phyloP scores from a whole-genome alignment of 371 early-diverging fungal genomes.

The Mucor irregularis region DNA sequence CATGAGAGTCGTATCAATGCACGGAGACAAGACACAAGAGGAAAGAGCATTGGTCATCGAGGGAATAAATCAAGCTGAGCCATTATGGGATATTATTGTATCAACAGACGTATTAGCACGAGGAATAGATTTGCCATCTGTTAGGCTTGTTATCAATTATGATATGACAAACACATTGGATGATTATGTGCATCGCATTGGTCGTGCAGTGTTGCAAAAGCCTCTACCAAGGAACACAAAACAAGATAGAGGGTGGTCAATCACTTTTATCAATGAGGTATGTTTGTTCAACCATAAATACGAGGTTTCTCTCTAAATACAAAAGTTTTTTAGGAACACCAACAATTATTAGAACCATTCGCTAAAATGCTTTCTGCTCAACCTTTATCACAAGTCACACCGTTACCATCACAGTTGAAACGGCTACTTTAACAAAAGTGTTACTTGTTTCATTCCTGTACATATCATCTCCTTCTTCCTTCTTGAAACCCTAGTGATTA shows the following conservation, averaged over 20 bases:
- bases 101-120: constrained; percentile 60
- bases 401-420: constrained; percentile 54
- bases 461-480: too few species aligned
- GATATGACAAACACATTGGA: constrained; percentile 61
- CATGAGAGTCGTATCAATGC: constrained; percentile 48
- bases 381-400: constrained; percentile 50
- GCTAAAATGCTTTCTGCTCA: constrained; percentile 47
- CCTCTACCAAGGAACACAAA: constrained; percentile 21
- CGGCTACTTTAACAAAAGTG: background rate
- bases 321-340: constrained; percentile 50
- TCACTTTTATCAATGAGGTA: constrained; percentile 64
- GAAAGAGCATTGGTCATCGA: constrained; percentile 43
- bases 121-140: constrained; percentile 52
- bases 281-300: too few species aligned
- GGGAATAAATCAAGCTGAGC: constrained; percentile 33
- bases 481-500: too few species aligned
- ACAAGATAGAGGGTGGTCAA: constrained; percentile 45
- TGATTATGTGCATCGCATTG: constrained; percentile 63
- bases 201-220: constrained; percentile 48
- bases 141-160: constrained; percentile 58
- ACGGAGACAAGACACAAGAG: constrained; percentile 53
- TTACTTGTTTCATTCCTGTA: constrained; percentile 1
- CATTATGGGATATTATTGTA: constrained; percentile 49
- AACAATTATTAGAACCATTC: constrained; percentile 47
- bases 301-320: too few species aligned